These are phyloP conservation scores for Apiotrichum sp. DNA, from an alignment of 1,284 basidiomycete genomes.

Conservation along the genomic window DNA sequence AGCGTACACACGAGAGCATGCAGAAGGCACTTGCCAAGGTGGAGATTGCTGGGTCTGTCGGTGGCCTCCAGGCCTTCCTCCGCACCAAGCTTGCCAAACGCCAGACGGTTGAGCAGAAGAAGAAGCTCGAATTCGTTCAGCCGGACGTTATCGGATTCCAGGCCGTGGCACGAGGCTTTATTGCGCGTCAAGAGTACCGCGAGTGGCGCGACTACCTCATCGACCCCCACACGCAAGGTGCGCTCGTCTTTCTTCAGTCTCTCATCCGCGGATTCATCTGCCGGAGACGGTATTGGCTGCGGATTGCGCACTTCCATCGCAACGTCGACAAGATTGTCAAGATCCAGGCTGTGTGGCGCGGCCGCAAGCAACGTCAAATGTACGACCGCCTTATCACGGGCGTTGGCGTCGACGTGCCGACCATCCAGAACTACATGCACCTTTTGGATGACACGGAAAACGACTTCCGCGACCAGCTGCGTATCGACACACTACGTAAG, in stretches of 20 bases:
- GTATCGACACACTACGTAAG: slow-evolving; percentile 82
- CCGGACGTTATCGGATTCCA: slow-evolving; percentile 88
- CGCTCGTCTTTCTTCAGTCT: slow-evolving; percentile 78
- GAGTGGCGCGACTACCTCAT: slow-evolving; percentile 84
- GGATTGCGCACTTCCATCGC: slow-evolving; percentile 57
- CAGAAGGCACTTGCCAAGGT: slow-evolving; percentile 72
- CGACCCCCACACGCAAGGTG: slow-evolving; percentile 56
- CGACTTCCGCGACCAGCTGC: slow-evolving; percentile 95
- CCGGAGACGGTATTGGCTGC: slow-evolving; percentile 63
- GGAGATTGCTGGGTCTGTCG: slow-evolving; percentile 69
- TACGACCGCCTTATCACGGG: slow-evolving; percentile 92
- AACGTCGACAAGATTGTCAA: slow-evolving; percentile 84
- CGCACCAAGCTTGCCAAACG: slow-evolving; percentile 82
- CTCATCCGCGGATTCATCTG: slow-evolving; percentile 76
- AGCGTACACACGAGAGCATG: slow-evolving; percentile 64
- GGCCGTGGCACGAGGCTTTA: slow-evolving; percentile 70
- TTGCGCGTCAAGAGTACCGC: slow-evolving; percentile 67
- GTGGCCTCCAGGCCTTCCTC: slow-evolving; percentile 76
- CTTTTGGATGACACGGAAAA: slow-evolving; percentile 93
- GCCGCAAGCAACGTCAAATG: slow-evolving; percentile 88
- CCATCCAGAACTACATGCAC: slow-evolving; percentile 98
- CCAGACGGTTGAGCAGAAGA: slow-evolving; percentile 76
- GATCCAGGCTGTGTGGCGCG: slow-evolving; percentile 91
- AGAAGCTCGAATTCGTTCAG: slow-evolving; percentile 76
- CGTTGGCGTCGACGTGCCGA: slow-evolving; percentile 86